Evolutionary conservation across 176 grass and related monocot genomes (phyloP), one percentile per base, ranked within the genome.

Genomic region (Hordeum vulgare): DNA sequence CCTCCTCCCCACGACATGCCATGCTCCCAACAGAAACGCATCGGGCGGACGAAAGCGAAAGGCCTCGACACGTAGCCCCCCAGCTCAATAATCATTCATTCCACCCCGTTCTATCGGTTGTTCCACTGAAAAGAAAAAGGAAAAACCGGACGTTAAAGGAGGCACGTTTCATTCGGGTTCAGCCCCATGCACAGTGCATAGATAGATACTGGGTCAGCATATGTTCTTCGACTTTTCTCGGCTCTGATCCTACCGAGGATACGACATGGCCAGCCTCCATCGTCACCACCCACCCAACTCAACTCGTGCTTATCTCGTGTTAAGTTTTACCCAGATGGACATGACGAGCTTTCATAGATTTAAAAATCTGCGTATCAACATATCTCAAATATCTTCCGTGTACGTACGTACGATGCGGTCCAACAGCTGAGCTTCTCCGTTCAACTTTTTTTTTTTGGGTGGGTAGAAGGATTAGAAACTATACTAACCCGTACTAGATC

Each of bases 21-120:
- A 33, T n/a, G n/a, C 56, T 70, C 59, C 61, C 63, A 79, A 63
- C 54, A n/a, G 74, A 74, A 45, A 77, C 74, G 21, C 74, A 77
- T 25, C 36, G 17, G 35, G 13, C 69, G 28, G 17, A 18, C 21
- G 54, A 61, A 37, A 77, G 29, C 41, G 53, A 14, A 6, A 31
- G 80, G 25, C n/a, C 24, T 3, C 59, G 61, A 81, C 82, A 76
- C 82, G 70, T 68, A 42, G 36, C 35, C 15, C 28, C 49, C 49
- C 82, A 51, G 69, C 82, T n/a, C n/a, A n/a, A n/a, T n/a, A n/a
- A 76, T 85, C 70, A 70, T 76, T 45, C 62, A 17, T 8, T 51
- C 47, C 27, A 9, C 0, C 5, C 44, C 1, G 14, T 47, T 11
- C 11, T 44, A 34, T 35, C 17, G 2, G 60, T 62, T 25, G 57